These are phyloP conservation scores for Melocanna baccifera DNA, from an alignment of 176 grass and related monocot species.

Conservation along the genomic window DNA sequence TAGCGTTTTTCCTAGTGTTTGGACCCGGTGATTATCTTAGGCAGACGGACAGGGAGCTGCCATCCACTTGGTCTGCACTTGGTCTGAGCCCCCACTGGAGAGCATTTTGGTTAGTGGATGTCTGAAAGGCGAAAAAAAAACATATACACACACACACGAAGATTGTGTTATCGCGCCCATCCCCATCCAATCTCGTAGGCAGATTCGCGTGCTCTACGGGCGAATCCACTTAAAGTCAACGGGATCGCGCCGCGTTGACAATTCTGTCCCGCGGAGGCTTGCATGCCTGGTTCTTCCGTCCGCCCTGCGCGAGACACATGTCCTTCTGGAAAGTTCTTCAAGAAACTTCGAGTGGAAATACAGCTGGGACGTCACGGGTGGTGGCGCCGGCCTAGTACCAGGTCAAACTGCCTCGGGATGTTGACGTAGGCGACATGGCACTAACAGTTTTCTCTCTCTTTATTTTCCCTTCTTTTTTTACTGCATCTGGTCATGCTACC, in stretches of 20 bases:
- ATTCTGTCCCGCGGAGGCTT: not conserved
- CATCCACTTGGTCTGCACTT: slow-evolving; percentile 34
- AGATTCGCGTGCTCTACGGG: not conserved
- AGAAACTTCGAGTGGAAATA: no score
- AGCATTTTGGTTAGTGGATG: not conserved
- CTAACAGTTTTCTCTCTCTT: not conserved
- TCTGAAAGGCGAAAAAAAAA: no score
- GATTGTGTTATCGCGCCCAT: no score
- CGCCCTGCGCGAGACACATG: not conserved
- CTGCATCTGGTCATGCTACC: not conserved
- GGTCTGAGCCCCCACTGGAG: not conserved
- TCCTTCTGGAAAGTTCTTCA: not conserved
- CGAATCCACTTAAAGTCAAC: slow-evolving; percentile 10
- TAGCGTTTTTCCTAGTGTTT: not conserved
- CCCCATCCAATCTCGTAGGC: not conserved
- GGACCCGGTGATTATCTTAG: not conserved
- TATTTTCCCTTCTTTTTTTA: no score
- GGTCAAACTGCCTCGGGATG: not conserved
- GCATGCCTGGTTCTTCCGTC: not conserved
- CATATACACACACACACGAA: no score
- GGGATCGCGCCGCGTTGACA: slow-evolving; percentile 16
- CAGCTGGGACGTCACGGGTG: not conserved
- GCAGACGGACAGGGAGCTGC: not conserved
- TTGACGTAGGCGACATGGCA: not conserved
- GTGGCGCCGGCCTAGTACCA: not conserved